Evolutionary conservation across 352 stramenopile species (phyloP), one percentile per base, ranked within the genome.

Genomic region (Phytopythium aichiense): DNA sequence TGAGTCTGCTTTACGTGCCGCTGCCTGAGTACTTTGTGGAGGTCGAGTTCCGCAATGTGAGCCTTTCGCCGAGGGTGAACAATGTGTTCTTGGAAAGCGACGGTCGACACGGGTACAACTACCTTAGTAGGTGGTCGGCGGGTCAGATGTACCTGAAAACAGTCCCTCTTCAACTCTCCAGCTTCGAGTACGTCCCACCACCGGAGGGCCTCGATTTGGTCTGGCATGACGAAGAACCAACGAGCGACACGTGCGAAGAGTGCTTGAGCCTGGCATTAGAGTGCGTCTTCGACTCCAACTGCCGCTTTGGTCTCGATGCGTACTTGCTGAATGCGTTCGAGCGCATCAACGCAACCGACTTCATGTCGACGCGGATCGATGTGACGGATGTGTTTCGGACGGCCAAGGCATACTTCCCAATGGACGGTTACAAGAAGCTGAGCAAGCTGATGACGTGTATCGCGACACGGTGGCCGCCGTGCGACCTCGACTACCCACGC

Each of bases 181-280:
- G 65, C 35, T 87, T 77, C 33, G 56, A 69, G 35, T 87, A 82
- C 30, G 64, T 81, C 2, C 56, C 74, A 7, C 77, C 77, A 18
- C 74, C 72, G 0, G 6, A 54, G 7, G 50, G 68, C 5, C 28
- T 81, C 2, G 68, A 81, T 35, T 61, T 87, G 30, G 67, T 54
- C 2, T 84, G 69, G 69, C 25, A 69, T 20, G 66, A 75, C 22
- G 33, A 46, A 2, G 61, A 68, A 7, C 58, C 64, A 53, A 46
- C 46, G 28, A 61, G 73, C 56, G 43, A 46, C 7, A 50, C 48
- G 18, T 61, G 58, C 25, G 13, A 28, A 2, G 55, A 60, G 40
- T 60, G 55, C 53, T 7, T 28, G 28, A 25, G 8, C 48, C 43
- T 43, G 23, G 35, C 42, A 25, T 11, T 30, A 1, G 40, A 50